Evolutionary conservation across 2,329 filamentous ascomycete genomes (phyloP).

Genomic region (Talaromyces verruculosus): DNA sequence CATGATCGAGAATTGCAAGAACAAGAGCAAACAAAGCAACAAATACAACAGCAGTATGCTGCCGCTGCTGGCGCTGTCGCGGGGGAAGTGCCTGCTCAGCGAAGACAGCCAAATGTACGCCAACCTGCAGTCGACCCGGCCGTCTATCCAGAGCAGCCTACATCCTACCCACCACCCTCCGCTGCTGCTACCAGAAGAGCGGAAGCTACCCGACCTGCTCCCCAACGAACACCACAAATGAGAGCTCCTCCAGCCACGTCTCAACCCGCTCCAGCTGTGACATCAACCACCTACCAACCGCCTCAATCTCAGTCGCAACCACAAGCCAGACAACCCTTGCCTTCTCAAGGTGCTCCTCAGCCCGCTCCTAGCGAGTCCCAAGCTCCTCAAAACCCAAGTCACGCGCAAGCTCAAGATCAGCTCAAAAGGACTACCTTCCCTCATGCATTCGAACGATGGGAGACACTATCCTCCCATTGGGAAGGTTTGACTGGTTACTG

Average conservation of each 20-base stretch:
- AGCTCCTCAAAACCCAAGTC: constrained; percentile 27
- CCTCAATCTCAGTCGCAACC: constrained; percentile 21
- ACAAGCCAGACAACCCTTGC: constrained; percentile 22
- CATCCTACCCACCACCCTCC: constrained; percentile 13
- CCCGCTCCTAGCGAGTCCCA: constrained; percentile 27
- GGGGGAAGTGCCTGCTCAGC: constrained; percentile 32
- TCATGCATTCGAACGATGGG: constrained; percentile 97
- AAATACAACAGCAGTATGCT: constrained; percentile 30
- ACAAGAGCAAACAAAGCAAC: constrained; percentile 39
- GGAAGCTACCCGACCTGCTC: constrained; percentile 15
- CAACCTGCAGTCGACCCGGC: constrained; percentile 20
- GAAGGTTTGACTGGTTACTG: constrained; percentile 96
- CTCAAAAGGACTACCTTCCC: constrained; percentile 71
- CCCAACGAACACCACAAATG: constrained; percentile 24
- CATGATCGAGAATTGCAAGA: constrained; percentile 48
- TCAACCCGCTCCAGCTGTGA: constrained; percentile 13
- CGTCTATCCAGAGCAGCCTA: constrained; percentile 19
- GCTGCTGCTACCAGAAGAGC: constrained; percentile 15
- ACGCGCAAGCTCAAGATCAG: constrained; percentile 36
- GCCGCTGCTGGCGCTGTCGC: constrained; percentile 45
- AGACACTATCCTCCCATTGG: constrained; percentile 95
- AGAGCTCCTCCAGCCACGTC: constrained; percentile 23
- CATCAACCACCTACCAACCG: constrained; percentile 21
- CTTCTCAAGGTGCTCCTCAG: constrained; percentile 26
- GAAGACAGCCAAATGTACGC: constrained; percentile 16